Evolutionary conservation across 2,329 filamentous ascomycete genomes (phyloP).

Genomic region (Colletotrichum tofieldiae): DNA sequence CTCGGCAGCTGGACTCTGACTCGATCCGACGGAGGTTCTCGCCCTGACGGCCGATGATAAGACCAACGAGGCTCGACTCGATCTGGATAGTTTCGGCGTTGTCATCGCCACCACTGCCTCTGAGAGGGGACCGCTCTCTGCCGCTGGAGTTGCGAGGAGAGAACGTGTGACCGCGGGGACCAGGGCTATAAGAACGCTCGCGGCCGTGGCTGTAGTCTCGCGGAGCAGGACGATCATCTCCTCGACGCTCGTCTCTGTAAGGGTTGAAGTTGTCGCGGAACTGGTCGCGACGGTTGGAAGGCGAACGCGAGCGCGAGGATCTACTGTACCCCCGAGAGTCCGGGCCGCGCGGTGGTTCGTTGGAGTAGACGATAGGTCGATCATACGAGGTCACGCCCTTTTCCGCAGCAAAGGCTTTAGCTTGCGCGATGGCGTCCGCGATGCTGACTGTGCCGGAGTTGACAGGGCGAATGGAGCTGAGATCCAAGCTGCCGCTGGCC

Average conservation of each 20-base stretch:
- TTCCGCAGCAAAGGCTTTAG: slow-evolving; percentile 85
- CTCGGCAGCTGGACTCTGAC: slow-evolving; percentile 83
- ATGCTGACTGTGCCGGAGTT: slow-evolving; percentile 88
- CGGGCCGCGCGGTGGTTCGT: slow-evolving; percentile 51
- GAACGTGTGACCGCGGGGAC: slow-evolving; percentile 70
- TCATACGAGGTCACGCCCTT: slow-evolving; percentile 80
- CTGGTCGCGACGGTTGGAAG: slow-evolving; percentile 75
- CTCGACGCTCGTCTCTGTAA: slow-evolving; percentile 87
- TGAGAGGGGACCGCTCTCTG: slow-evolving; percentile 72
- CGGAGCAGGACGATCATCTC: slow-evolving; percentile 70
- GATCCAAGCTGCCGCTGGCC: slow-evolving; percentile 82
- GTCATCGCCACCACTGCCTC: slow-evolving; percentile 70
- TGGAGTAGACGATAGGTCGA: slow-evolving; percentile 65
- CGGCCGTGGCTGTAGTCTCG: slow-evolving; percentile 68
- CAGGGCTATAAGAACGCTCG: slow-evolving; percentile 82
- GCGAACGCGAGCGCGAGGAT: slow-evolving; percentile 81
- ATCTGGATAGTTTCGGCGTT: slow-evolving; percentile 88
- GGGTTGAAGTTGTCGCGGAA: slow-evolving; percentile 85
- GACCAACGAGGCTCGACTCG: slow-evolving; percentile 87
- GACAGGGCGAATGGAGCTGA: slow-evolving; percentile 84
- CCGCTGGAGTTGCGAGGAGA: slow-evolving; percentile 71
- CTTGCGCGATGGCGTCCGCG: slow-evolving; percentile 87
- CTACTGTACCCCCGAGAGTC: slow-evolving; percentile 66
- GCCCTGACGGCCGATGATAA: slow-evolving; percentile 92
- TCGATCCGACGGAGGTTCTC: slow-evolving; percentile 92